Base-by-base conservation (phyloP, 331 rosid species). In the Arachis monticola region DNA sequence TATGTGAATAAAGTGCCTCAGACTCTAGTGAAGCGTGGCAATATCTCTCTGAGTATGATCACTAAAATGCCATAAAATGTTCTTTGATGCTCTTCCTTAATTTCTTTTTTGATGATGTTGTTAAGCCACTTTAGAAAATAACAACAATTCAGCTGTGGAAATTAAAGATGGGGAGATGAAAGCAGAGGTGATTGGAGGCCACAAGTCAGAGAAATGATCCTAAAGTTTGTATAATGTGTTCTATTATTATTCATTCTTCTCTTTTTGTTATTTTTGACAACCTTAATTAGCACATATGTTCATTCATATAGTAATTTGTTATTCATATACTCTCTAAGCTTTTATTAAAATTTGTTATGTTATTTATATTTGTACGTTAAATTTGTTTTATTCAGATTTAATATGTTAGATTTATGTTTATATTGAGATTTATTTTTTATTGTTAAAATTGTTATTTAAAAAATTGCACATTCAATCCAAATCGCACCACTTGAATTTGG, bases 1-100 rank as follows among this genome's bases (percentile, higher is more conserved):
- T 97, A 91, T 78, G 99, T 94, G 65, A 94, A 90, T 76, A 92
- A 92, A 82, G 99, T 90, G 61, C 95, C 99, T 69, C 92, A 90
- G 78, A 2, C 88, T 73, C 84, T 94, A 32, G 96, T 94, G 27
- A 87, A 90, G 79, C 92, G 96, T 35, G 96, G 92, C 59, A 91
- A 90, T 79, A 86, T 94, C 64, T 85, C 93, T 72, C 97, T 94
- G 83, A 17, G 97, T 38, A 52, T 59, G 7, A 10, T 9, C 38
- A 44, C 38, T 32, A 32, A 3, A 32, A 32, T 13, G 8, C 41
- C 35, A 48, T 30, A 13, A 22, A 10, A 51, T 22, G 22, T 4
- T 22, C 46, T 7, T 45, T 65, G 10, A 32, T 45, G 13, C 13
- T n/a, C 53, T 1, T 74, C 7, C 38, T 69, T 2, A 58, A 69